These are phyloP conservation scores for Tephrocybe rancida DNA, from an alignment of 768 basidiomycete species.

Conservation along the genomic window DNA sequence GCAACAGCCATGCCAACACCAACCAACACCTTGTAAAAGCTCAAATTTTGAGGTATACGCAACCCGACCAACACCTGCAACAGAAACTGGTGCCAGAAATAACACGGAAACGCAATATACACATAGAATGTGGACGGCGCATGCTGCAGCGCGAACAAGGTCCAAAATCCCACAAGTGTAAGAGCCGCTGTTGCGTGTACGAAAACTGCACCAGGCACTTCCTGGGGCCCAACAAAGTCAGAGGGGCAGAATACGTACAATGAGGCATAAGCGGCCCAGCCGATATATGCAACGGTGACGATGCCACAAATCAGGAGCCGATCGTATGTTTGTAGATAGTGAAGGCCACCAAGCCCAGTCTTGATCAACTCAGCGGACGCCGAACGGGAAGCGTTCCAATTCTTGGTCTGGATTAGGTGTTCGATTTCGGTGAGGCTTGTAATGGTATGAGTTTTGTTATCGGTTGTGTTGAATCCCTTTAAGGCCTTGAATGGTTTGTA, in stretches of 20 bases:
- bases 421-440: slow-evolving; percentile 44
- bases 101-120: slow-evolving; percentile 75
- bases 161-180: slow-evolving; percentile 41
- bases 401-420: slow-evolving; percentile 37
- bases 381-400: slow-evolving; percentile 52
- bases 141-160: slow-evolving; percentile 59
- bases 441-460: slow-evolving; percentile 34
- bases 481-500: slow-evolving; percentile 66
- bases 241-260: slow-evolving; percentile 54
- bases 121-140: slow-evolving; percentile 76
- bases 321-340: slow-evolving; percentile 87
- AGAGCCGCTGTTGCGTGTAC: slow-evolving; percentile 22
- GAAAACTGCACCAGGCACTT: slow-evolving; percentile 1
- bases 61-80: slow-evolving; percentile 25
- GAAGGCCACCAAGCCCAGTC: slow-evolving; percentile 58
- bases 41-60: slow-evolving; percentile 1
- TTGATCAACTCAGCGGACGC: slow-evolving; percentile 55
- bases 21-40: slow-evolving; percentile 20
- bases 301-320: slow-evolving; percentile 69
- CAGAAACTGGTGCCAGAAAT: slow-evolving; percentile 71
- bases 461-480: slow-evolving; percentile 25
- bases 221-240: slow-evolving; percentile 14
- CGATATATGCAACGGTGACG: slow-evolving; percentile 71
- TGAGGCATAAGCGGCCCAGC: slow-evolving; percentile 75
- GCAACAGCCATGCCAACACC: slow-evolving; percentile 35